Percentiles rank a stretch among this genome's conserved stretches.
Evolutionary conservation across 805 yeast species (phyloP).

Genomic region (Saccharomycopsis babjevae): DNA sequence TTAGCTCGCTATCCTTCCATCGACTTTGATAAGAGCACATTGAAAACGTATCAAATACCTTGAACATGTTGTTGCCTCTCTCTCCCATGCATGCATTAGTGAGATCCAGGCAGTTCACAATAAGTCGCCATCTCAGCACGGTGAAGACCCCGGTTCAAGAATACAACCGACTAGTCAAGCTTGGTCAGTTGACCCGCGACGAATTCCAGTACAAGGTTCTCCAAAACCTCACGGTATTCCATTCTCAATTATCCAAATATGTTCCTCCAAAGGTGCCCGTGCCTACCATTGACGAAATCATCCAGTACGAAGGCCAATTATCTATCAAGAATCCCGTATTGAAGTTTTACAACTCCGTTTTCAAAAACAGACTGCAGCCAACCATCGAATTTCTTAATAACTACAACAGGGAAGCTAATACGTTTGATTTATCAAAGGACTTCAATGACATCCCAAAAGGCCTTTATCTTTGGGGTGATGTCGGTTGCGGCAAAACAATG

Average conservation of each 20-base stretch:
- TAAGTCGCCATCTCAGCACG: not conserved
- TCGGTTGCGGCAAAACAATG: constrained; percentile 98
- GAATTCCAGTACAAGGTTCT: constrained; percentile 72
- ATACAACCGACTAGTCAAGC: constrained; percentile 39
- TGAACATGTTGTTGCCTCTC: not conserved
- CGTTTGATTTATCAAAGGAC: not conserved
- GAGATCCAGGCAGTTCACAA: not conserved
- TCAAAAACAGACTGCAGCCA: not conserved
- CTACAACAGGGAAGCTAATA: not conserved
- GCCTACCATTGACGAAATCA: constrained; percentile 43
- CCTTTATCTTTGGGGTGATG: constrained; percentile 90
- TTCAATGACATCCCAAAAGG: constrained; percentile 54
- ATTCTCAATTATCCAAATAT: constrained; percentile 43
- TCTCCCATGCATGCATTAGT: too few relatives aligned
- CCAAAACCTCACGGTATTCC: constrained; percentile 47
- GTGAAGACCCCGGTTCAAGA: constrained; percentile 37
- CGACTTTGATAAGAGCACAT: too few relatives aligned
- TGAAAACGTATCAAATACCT: too few relatives aligned
- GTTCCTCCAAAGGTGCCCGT: constrained; percentile 48
- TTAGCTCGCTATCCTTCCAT: too few relatives aligned
- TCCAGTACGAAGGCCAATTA: constrained; percentile 21
- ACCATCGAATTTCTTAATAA: not conserved
- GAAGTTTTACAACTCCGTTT: not conserved
- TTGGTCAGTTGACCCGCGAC: constrained; percentile 55
- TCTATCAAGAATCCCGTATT: not conserved